Base-by-base conservation (phyloP, 345 rosid species). In the Iberis pinnata region DNA sequence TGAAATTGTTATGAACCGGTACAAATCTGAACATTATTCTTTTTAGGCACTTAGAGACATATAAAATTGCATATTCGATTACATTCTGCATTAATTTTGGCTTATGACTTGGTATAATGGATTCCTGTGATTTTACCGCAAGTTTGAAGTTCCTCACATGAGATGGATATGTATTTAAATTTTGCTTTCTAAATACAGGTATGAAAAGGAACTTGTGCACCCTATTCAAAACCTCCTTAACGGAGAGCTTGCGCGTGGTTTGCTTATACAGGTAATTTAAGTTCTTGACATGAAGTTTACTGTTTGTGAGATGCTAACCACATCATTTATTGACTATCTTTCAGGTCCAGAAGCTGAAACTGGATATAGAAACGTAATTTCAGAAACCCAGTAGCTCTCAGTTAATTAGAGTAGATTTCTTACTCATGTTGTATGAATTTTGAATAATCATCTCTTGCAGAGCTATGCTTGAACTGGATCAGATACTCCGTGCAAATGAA, bases 401-500 rank as follows among this genome's bases (percentile, higher is more conserved):
- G 42, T 53, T 24, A 60, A 33, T 18, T 46, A 15, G 12, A 47
- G 35, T 41, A 17, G 46, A 33, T 60, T 18, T 4, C 52, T 40
- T 63, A 41, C 26, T 33, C 19, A 43, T 47, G 47, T 46, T 49
- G 35, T 62, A 42, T 16, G 11, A 25, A 53, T 41, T n/a, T 48
- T 56, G 59, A 55, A 19, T 55, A 22, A 29, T 38, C 45, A 31
- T 73, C 60, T 29, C 22, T 15, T 38, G 53, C 84, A 90, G 98
- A 68, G 93, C 96, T 50, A 90, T 90, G 98, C 98, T 90, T 64
- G 95, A 90, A 66, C 76, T 90, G 67, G 86, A 90, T 70, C 95
- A 87, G 76, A 90, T 90, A 70, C 86, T 90, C 43, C 78, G 81
- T 77, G 96, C 96, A 69, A 87, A 87, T 75, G 95, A 90, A 73